A percentile compares a stretch with the other conserved stretches of the same genome.
These are phyloP conservation scores for Colletotrichum costaricense DNA, from an alignment of 2,329 filamentous ascomycete genomes.

Conservation along the genomic window DNA sequence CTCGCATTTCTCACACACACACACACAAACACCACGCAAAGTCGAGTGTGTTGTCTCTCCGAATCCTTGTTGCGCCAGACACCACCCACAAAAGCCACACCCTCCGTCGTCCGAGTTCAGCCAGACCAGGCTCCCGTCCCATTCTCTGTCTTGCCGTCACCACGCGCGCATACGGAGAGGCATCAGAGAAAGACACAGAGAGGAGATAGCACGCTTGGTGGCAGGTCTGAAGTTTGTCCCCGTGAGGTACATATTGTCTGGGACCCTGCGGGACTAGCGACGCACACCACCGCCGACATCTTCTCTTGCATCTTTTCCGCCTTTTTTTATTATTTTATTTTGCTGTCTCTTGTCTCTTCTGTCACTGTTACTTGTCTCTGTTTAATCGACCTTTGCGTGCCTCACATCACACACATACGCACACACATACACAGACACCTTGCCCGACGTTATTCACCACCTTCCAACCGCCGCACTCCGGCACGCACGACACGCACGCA, in stretches of 20 bases:
- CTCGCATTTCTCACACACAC: conserved; percentile 6
- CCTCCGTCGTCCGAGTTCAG: background rate
- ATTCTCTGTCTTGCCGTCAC: background rate
- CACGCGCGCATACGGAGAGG: conserved; percentile 7
- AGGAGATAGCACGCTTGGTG: background rate
- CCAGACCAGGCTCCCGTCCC: background rate
- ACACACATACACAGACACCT: background rate
- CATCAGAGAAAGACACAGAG: background rate
- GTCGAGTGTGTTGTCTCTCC: conserved; percentile 4
- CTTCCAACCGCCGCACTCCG: background rate
- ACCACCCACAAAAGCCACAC: background rate
- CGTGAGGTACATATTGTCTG: conserved; percentile 37
- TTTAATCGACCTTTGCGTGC: background rate
- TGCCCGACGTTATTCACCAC: background rate
- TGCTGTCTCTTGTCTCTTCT: background rate
- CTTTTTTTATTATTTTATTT: background rate
- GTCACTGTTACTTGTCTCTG: background rate
- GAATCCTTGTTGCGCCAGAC: background rate
- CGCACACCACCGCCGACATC: conserved; percentile 17
- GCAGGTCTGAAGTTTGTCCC: conserved; percentile 9
- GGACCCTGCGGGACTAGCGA: conserved; percentile 23
- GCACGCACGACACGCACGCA: background rate
- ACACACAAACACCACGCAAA: background rate
- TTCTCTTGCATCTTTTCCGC: background rate
- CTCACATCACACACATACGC: background rate